phyloP scores from a whole-genome alignment of 2,329 filamentous ascomycete genomes.

The Salinomyces thailandicus region DNA sequence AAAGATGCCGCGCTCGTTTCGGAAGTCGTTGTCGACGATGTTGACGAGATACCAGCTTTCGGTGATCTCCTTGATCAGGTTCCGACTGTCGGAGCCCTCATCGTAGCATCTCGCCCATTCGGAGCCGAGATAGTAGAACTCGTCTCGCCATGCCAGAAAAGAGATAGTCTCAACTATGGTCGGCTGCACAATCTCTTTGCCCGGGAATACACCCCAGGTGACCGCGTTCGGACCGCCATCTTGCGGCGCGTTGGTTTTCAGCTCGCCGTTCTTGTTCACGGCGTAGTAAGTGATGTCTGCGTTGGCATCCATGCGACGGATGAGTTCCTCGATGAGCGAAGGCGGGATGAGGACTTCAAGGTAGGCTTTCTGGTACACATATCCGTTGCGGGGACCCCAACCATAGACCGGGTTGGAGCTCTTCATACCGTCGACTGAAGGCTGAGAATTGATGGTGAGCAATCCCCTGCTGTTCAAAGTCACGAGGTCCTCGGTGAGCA shows the following conservation, averaged over 20 bases:
- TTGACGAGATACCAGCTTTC: slow-evolving; percentile 90
- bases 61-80: slow-evolving; percentile 73
- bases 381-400: slow-evolving; percentile 91
- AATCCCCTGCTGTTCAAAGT: slow-evolving; percentile 77
- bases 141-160: slow-evolving; percentile 97
- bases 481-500: slow-evolving; percentile 66
- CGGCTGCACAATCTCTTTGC: slow-evolving; percentile 98
- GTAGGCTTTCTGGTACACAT: slow-evolving; percentile 97
- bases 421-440: slow-evolving; percentile 81
- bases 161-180: slow-evolving; percentile 98
- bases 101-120: slow-evolving; percentile 94
- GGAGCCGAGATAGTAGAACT: slow-evolving; percentile 82
- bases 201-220: slow-evolving; percentile 97
- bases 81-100: slow-evolving; percentile 61
- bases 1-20: slow-evolving; percentile 71
- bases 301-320: slow-evolving; percentile 65
- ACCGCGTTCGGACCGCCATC: slow-evolving; percentile 85
- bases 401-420: slow-evolving; percentile 80
- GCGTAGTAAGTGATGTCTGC: slow-evolving; percentile 88
- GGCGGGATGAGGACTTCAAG: slow-evolving; percentile 83
- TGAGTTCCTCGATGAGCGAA: slow-evolving; percentile 63
- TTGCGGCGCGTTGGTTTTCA: slow-evolving; percentile 68
- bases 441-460: slow-evolving; percentile 94
- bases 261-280: slow-evolving; percentile 69
- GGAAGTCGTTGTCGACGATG: slow-evolving; percentile 98